Evolutionary conservation across 768 basidiomycete species (phyloP).

Genomic region (Grammothele lineata): DNA sequence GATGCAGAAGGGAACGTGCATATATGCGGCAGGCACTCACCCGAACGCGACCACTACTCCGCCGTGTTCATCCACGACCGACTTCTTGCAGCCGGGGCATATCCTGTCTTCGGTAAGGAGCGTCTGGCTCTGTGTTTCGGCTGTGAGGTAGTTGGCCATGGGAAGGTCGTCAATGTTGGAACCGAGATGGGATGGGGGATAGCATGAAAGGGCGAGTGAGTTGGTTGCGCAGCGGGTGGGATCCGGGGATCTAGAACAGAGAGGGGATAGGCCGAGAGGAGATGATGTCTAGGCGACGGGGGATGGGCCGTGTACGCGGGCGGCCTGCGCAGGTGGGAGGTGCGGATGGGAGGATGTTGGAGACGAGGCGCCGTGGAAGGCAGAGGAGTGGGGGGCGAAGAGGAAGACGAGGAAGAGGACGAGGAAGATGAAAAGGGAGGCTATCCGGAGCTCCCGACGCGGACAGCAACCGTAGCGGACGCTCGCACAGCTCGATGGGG

Average conservation of each 20-base stretch:
- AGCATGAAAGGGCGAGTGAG: neutral
- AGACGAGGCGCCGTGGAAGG: neutral
- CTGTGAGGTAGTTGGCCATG: constrained; percentile 9
- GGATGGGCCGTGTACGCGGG: constrained; percentile 3
- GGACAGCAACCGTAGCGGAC: constrained; percentile 2
- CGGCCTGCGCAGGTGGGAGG: constrained; percentile 9
- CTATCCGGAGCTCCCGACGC: constrained; percentile 16
- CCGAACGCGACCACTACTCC: constrained; percentile 95
- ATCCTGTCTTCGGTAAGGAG: constrained; percentile 46
- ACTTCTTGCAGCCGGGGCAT: constrained; percentile 80
- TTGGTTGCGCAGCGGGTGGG: neutral
- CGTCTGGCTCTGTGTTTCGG: constrained; percentile 12
- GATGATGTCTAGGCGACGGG: neutral
- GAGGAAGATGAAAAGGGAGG: constrained; percentile 3
- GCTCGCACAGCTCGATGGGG: neutral
- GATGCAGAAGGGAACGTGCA: neutral
- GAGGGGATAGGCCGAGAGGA: neutral
- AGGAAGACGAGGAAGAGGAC: neutral
- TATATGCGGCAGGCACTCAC: constrained; percentile 42
- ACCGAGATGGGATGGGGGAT: constrained; percentile 3
- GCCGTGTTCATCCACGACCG: constrained; percentile 76
- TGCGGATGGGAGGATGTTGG: neutral
- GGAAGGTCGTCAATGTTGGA: constrained; percentile 7
- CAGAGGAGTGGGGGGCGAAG: no score
- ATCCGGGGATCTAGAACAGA: neutral